Conservation (phyloP, 495 filamentous ascomycete species). For the Penicillium manginii region DNA sequence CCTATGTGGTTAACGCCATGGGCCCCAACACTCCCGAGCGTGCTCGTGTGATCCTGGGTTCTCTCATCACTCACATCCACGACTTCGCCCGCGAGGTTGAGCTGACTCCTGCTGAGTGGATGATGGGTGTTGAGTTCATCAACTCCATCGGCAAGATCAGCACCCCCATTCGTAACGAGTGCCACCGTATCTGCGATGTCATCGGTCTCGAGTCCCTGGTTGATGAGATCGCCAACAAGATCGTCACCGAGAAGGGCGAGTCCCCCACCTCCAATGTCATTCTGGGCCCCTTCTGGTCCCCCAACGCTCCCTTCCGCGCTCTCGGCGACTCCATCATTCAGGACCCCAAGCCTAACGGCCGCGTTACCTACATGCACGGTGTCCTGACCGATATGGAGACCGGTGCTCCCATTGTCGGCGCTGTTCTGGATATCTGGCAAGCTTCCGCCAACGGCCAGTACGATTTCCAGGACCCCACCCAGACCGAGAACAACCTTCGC, state of each 20-base stretch:
- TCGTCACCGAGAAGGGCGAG: constrained; percentile 67
- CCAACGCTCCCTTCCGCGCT: constrained; percentile 76
- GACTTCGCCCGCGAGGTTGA: constrained; percentile 84
- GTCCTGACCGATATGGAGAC: constrained; percentile 72
- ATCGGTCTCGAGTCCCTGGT: constrained; percentile 84
- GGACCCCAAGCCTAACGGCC: constrained; percentile 63
- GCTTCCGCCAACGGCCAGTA: constrained; percentile 83
- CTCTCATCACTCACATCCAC: constrained; percentile 76
- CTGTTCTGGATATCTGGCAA: constrained; percentile 87
- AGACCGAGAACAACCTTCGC: constrained; percentile 79
- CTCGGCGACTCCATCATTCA: constrained; percentile 74
- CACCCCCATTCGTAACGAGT: constrained; percentile 69
- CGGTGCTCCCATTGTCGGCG: constrained; percentile 67
- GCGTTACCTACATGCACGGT: constrained; percentile 76
- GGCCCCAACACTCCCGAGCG: constrained; percentile 72
- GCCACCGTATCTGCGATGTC: constrained; percentile 77
- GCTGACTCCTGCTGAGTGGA: constrained; percentile 79
- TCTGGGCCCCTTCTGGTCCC: constrained; percentile 86
- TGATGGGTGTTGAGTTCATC: constrained; percentile 70
- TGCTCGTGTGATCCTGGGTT: constrained; percentile 64
- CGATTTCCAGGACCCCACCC: constrained; percentile 85
- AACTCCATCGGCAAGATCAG: constrained; percentile 58
- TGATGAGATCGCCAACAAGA: constrained; percentile 84
- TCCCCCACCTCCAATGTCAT: constrained; percentile 82
- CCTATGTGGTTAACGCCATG: constrained; percentile 73